phyloP scores from a whole-genome alignment of 495 filamentous ascomycete species.

The Talaromyces nanjingensis region DNA sequence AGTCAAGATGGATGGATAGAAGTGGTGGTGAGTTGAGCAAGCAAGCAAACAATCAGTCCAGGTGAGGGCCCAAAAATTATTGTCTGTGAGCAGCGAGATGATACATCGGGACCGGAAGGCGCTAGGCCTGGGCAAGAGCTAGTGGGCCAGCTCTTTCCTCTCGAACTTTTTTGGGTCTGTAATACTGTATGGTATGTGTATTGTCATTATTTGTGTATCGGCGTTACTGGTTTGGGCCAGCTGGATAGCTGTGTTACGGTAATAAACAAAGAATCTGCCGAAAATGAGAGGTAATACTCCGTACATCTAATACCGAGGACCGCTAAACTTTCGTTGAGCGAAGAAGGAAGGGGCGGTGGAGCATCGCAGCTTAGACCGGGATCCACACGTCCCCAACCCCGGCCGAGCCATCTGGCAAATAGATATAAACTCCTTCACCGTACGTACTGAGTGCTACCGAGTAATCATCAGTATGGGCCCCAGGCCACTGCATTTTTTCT shows the following conservation, averaged over 20 bases:
- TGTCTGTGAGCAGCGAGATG: not conserved
- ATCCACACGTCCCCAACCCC: slow-evolving; percentile 1
- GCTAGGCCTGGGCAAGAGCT: not conserved
- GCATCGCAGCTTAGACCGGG: slow-evolving; percentile 2
- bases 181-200: not conserved
- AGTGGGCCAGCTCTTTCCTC: not conserved
- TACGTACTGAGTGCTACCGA: not conserved
- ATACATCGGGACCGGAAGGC: not conserved
- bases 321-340: slow-evolving; percentile 2
- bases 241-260: not conserved
- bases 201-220: not conserved
- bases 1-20: not conserved
- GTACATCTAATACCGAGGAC: not conserved
- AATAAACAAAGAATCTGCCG: not conserved
- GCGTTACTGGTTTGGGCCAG: not conserved
- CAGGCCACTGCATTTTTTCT: not conserved
- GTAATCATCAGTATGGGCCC: not conserved
- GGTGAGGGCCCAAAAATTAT: not conserved
- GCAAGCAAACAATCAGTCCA: not conserved
- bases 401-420: not conserved
- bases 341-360: slow-evolving; percentile 12
- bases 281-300: not conserved
- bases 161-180: not conserved
- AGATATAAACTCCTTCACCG: not conserved
- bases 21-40: not conserved